Conservation (phyloP, 2,329 filamentous ascomycete genomes). For the Aspergillus oerlinghausenensis region DNA sequence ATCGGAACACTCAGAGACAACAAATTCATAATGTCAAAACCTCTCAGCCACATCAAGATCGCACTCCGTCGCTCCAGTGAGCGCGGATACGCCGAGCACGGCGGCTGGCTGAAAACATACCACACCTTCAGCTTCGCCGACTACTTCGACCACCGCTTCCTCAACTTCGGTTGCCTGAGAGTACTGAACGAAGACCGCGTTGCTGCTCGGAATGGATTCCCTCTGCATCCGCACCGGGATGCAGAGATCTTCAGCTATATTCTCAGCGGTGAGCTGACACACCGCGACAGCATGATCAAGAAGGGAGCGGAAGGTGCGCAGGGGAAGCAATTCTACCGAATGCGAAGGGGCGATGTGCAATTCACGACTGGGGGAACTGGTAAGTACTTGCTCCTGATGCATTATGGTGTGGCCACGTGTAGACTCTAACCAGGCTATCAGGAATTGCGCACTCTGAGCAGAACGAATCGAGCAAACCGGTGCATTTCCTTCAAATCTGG, state of each 20-base stretch:
- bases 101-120: conserved; percentile 82
- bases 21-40: conserved; percentile 53
- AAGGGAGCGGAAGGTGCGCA: conserved; percentile 60
- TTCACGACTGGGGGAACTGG: conserved; percentile 84
- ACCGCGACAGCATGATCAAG: conserved; percentile 78
- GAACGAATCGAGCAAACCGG: conserved; percentile 67
- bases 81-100: conserved; percentile 74
- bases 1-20: not conserved
- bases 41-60: conserved; percentile 66
- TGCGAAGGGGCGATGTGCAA: conserved; percentile 78
- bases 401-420: not conserved
- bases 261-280: conserved; percentile 77
- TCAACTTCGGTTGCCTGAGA: conserved; percentile 69
- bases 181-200: conserved; percentile 90
- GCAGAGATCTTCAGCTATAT: conserved; percentile 90
- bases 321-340: conserved; percentile 61
- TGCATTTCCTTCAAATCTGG: conserved; percentile 89
- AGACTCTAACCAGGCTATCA: conserved; percentile 11
- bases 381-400: conserved; percentile 23
- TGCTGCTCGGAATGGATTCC: conserved; percentile 68
- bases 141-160: conserved; percentile 63
- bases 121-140: conserved; percentile 80
- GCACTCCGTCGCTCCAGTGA: conserved; percentile 66
- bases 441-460: conserved; percentile 76
- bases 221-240: conserved; percentile 78